Conservation (phyloP, 2,329 filamentous ascomycete genomes). For the Simplicillium sp. region DNA sequence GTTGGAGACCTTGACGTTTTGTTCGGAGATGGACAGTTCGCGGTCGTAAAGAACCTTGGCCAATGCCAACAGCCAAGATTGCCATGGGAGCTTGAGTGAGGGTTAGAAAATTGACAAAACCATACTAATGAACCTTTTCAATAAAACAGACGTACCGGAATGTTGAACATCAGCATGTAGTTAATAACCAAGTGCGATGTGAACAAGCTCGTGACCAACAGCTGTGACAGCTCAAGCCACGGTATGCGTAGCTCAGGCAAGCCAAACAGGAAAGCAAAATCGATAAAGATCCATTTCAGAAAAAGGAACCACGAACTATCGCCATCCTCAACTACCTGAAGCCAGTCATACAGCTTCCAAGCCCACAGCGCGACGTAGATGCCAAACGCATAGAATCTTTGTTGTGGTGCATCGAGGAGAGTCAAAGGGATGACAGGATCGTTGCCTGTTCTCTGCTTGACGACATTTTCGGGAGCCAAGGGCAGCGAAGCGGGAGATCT, state of each 20-base stretch:
- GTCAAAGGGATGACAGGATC: constrained; percentile 70
- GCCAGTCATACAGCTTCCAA: constrained; percentile 85
- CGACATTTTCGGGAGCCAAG: constrained; percentile 33
- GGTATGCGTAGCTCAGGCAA: constrained; percentile 84
- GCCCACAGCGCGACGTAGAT: constrained; percentile 67
- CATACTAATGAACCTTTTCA: background rate
- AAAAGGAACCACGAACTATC: constrained; percentile 84
- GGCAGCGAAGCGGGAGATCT: constrained; percentile 28
- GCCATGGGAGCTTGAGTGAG: constrained; percentile 55
- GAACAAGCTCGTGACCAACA: constrained; percentile 62
- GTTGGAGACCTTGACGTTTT: constrained; percentile 76
- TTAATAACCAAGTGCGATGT: constrained; percentile 63
- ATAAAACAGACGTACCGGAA: constrained; percentile 47
- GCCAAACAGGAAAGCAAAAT: constrained; percentile 79
- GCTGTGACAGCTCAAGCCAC: constrained; percentile 86
- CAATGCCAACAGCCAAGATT: constrained; percentile 62
- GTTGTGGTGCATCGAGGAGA: constrained; percentile 80
- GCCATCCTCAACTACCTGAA: constrained; percentile 67
- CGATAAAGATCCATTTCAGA: constrained; percentile 85
- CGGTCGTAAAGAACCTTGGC: constrained; percentile 82
- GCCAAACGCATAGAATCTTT: constrained; percentile 78
- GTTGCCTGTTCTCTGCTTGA: constrained; percentile 15
- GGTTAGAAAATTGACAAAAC: background rate
- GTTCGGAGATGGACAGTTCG: constrained; percentile 88
- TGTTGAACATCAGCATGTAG: constrained; percentile 85